Base-by-base conservation (phyloP, 2,329 filamentous ascomycete genomes). In the Magnaporthiopsis incrustans region DNA sequence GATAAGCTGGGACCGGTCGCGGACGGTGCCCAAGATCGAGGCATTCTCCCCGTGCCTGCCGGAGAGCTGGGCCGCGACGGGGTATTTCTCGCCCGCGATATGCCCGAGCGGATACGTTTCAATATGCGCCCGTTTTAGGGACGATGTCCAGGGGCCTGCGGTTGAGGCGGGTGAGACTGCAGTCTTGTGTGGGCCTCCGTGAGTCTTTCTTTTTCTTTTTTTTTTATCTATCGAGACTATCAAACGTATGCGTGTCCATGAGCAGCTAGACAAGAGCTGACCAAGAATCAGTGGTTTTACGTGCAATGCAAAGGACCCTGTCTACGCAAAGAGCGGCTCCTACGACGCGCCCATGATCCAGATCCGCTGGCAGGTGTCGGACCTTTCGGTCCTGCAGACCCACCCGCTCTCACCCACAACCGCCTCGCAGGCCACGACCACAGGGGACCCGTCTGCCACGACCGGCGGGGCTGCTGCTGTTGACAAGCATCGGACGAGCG, bases 81-180 rank as follows among this genome's bases (percentile, higher is more conserved):
- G 68, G 4, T 73, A 74, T 67, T 76, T 75, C 67, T 76, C 75
- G 14, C 74, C 75, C 0, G 74, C 73, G 38, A 73, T 76, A 59
- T 76, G 74, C 61, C 74, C 74, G 0, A 68, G 65, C 35, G 74
- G 73, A 4, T 76, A 76, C 65, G 66, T 65, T 27, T 70, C 71
- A 25, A 74, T 72, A 3, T 69, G 70, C 27, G 66, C 62, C 57
- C 75, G 73, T 1, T 63, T 57, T 60, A 30, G 30, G 30, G 68
- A 69, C 27, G 30, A 7, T 10, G n/a, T 12, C 3, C 68, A 70
- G 38, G 70, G 69, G 11, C 67, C 70, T 35, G 69, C 70, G 6
- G 63, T 64, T 33, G 71, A 76, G 65, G 71, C 68, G 0, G 72
- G 70, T 5, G 74, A 76, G 65, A 75, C 71, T 1, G 74, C 70